Base-by-base conservation (phyloP, 108 stramenopile genomes). In the Skeletonema marinoi region DNA sequence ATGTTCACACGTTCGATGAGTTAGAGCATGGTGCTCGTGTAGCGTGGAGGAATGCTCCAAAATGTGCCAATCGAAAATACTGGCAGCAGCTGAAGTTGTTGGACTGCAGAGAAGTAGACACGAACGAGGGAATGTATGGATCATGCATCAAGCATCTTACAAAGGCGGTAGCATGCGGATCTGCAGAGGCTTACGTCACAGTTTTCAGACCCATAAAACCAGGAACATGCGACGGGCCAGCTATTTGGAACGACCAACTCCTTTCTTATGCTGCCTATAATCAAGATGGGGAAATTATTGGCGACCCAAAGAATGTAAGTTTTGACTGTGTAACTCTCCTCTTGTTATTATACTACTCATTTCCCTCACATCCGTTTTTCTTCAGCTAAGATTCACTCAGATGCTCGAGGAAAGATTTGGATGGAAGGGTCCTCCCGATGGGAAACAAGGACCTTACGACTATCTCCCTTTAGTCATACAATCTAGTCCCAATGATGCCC, bases 231-330 rank as follows among this genome's bases (percentile, higher is more conserved):
- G 64, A 73, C 62, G 84, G 84, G 12, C 39, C 62, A 14, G 29
- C 71, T 13, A 74, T 85, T 44, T 85, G 84, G 84, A 77, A 77
- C 44, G 62, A 77, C 4, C 84, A 85, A 62, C 58, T 85, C n/a
- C 54, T 85, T 19, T 46, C 51, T 1, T 84, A 76, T 65, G 83
- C 83, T 29, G 65, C 68, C 1, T 84, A 81, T 44, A 13, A 60
- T 13, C 48, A 60, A 36, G 75, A 77, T 29, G 75, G 66, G 11
- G 11, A 70, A 2, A 30, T 59, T 0, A 77, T 81, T 12, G 83
- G 83, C 4, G 83, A 84, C 31, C 65, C 44, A 0, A 74, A 74
- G 3, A 74, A 74, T 41, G 73, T 74, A 58, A 74, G 48, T 36
- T 6, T 25, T 21, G 25, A 3, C n/a, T 17, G 3, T 16, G 25